phyloP scores from a whole-genome alignment of 2,329 filamentous ascomycete species.

The Colletotrichum camelliae region DNA sequence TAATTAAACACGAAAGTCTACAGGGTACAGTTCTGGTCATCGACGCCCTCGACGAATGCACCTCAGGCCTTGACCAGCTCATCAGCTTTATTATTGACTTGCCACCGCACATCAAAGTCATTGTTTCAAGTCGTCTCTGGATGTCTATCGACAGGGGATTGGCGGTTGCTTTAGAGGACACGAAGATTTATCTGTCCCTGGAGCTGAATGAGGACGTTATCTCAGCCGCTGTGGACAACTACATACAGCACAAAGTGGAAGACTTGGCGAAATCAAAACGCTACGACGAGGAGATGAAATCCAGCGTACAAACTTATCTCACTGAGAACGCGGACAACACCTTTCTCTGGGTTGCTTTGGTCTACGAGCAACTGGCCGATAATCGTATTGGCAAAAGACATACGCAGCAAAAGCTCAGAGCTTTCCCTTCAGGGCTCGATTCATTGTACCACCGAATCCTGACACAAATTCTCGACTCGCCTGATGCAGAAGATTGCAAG shows the following conservation, averaged over 20 bases:
- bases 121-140: constrained; percentile 51
- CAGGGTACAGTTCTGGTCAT: constrained; percentile 36
- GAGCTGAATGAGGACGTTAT: constrained; percentile 42
- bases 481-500: constrained; percentile 33
- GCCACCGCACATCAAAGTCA: constrained; percentile 40
- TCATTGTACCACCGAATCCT: too few species aligned
- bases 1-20: too few species aligned
- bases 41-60: constrained; percentile 11
- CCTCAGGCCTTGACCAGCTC: constrained; percentile 25
- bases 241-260: constrained; percentile 36
- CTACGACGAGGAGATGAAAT: too few species aligned
- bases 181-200: constrained; percentile 31
- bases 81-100: constrained; percentile 34
- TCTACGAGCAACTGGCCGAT: constrained; percentile 20
- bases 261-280: constrained; percentile 25
- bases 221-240: constrained; percentile 36
- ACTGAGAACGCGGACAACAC: constrained; percentile 44
- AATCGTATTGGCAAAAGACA: too few species aligned
- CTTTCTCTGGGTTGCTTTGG: constrained; percentile 42
- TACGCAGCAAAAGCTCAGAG: too few species aligned
- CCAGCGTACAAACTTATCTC: too few species aligned
- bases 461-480: too few species aligned
- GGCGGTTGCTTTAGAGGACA: neutral
- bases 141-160: constrained; percentile 41
- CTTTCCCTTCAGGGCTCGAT: too few species aligned